These are phyloP conservation scores for Microdochium trichocladiopsis DNA, from an alignment of 2,329 filamentous ascomycete genomes.

Conservation along the genomic window DNA sequence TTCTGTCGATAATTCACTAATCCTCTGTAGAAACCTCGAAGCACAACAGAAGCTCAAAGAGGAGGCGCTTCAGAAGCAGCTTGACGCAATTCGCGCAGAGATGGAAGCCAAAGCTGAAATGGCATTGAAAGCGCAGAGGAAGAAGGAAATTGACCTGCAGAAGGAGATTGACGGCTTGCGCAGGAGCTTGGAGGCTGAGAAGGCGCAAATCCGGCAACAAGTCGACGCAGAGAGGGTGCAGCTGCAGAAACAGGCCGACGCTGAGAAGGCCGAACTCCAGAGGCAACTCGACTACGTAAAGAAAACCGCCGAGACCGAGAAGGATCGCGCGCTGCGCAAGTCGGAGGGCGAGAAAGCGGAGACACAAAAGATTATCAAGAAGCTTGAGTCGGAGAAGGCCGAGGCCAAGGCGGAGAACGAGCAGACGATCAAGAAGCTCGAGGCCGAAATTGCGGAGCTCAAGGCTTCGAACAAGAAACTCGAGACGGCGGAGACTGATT, in stretches of 20 bases:
- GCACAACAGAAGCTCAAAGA: constrained; percentile 35
- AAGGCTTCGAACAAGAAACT: constrained; percentile 14
- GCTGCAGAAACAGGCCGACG: constrained; percentile 20
- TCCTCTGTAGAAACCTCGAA: constrained; percentile 29
- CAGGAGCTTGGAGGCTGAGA: constrained; percentile 12
- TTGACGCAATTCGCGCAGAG: constrained; percentile 15
- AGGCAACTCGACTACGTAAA: constrained; percentile 36
- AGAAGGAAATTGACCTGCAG: constrained; percentile 26
- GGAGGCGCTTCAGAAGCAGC: constrained; percentile 26
- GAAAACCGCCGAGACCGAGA: constrained; percentile 39
- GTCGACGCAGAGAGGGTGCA: constrained; percentile 11
- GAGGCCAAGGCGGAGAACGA: constrained; percentile 15
- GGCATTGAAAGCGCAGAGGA: constrained; percentile 23
- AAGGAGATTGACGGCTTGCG: constrained; percentile 5
- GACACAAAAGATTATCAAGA: neutral
- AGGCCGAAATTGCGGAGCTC: constrained; percentile 22
- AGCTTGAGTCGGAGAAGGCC: constrained; percentile 4
- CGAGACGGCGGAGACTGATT: constrained; percentile 3
- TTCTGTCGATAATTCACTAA: constrained; percentile 4
- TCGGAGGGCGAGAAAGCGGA: constrained; percentile 1
- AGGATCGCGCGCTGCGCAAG: constrained; percentile 1
- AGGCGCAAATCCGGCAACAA: constrained; percentile 2
- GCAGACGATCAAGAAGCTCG: constrained; percentile 11
- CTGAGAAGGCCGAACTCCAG: constrained; percentile 25
- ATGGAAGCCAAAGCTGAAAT: constrained; percentile 14